Conservation (phyloP, 1,284 basidiomycete species). For the Cystobasidium sp. region DNA sequence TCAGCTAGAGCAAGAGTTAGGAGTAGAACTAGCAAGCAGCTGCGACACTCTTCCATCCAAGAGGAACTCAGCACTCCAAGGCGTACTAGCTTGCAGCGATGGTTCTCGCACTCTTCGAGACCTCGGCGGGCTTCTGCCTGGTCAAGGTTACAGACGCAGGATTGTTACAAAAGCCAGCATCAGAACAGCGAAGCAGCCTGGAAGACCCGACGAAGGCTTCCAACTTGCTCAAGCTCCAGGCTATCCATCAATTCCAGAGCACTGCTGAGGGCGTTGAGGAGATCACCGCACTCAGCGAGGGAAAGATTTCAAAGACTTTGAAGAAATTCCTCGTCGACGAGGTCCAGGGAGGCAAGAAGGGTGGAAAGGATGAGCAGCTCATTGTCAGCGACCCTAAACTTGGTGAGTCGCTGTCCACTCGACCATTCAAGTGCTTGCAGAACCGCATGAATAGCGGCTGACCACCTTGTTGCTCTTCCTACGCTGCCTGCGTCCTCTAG, state of each 20-base stretch:
- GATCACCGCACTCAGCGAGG: constrained; percentile 87
- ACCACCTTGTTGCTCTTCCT: not conserved
- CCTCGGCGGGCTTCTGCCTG: constrained; percentile 90
- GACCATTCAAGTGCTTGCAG: not conserved
- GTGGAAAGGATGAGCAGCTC: constrained; percentile 84
- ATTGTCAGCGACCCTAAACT: constrained; percentile 89
- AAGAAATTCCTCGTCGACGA: constrained; percentile 92
- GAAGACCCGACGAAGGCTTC: constrained; percentile 86
- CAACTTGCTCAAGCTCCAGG: constrained; percentile 84
- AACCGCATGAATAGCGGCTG: not conserved
- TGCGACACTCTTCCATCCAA: not conserved
- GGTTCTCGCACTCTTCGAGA: constrained; percentile 62
- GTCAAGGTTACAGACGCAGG: constrained; percentile 96
- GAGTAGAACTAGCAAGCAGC: not conserved
- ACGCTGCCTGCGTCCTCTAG: constrained; percentile 58
- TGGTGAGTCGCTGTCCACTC: constrained; percentile 64
- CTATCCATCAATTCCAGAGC: constrained; percentile 93
- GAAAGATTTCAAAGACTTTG: constrained; percentile 88
- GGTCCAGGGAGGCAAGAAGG: constrained; percentile 72
- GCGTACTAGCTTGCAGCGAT: constrained; percentile 6
- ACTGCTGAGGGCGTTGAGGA: constrained; percentile 99
- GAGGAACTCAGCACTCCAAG: not conserved
- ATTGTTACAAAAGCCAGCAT: constrained; percentile 80
- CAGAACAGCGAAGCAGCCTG: constrained; percentile 89
- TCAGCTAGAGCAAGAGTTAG: too few species aligned